These are phyloP conservation scores for Candida yuanshanica DNA, from an alignment of 805 yeast species.

Conservation along the genomic window DNA sequence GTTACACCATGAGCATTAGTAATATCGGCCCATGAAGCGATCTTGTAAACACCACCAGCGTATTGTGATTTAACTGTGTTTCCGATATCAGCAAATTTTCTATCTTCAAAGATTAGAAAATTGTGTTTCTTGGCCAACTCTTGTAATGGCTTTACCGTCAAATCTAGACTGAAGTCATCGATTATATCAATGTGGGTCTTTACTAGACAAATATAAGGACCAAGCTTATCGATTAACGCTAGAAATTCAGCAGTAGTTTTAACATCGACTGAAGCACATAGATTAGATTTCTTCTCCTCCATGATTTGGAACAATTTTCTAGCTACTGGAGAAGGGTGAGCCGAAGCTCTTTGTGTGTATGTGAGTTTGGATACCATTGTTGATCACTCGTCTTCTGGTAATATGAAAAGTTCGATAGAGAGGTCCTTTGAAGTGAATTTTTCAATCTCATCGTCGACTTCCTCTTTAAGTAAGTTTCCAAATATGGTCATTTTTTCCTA, in stretches of 20 bases:
- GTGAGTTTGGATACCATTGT: conserved; percentile 28
- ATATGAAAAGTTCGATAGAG: no score
- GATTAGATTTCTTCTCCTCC: conserved; percentile 75
- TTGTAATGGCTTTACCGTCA: conserved; percentile 70
- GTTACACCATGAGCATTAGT: conserved; percentile 98
- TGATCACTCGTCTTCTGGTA: no score
- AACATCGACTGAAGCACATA: conserved; percentile 94
- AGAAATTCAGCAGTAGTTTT: conserved; percentile 73
- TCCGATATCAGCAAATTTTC: conserved; percentile 98
- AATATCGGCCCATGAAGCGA: conserved; percentile 93
- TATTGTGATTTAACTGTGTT: conserved; percentile 95
- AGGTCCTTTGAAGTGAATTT: no score
- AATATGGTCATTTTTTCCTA: background rate
- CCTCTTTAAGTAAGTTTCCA: background rate
- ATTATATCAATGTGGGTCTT: conserved; percentile 94
- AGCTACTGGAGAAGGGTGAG: conserved; percentile 77
- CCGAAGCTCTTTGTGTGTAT: conserved; percentile 63
- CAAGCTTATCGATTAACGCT: conserved; percentile 66
- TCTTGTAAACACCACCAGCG: conserved; percentile 81
- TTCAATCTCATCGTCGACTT: background rate
- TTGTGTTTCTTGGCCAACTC: conserved; percentile 73
- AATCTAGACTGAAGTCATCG: conserved; percentile 80
- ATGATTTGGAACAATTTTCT: conserved; percentile 64
- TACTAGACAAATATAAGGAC: conserved; percentile 86
- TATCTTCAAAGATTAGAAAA: conserved; percentile 91